Evolutionary conservation across 2,329 filamentous ascomycete genomes (phyloP).

Genomic region (Epichloe typhina): DNA sequence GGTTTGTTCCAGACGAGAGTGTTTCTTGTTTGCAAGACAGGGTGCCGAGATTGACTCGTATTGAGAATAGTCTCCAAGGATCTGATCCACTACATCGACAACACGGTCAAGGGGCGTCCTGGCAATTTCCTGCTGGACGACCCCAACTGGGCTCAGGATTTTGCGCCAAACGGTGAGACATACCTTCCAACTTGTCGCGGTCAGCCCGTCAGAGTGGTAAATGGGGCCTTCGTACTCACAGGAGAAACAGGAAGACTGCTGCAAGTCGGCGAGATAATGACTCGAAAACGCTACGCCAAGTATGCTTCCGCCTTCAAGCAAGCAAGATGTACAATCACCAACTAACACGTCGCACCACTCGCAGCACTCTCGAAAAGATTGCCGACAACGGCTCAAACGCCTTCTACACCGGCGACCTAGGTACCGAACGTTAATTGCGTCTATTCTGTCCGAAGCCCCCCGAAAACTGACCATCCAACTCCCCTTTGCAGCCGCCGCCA

Average conservation of each 20-base stretch:
- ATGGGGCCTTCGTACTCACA: constrained; percentile 3
- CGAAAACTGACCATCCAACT: constrained; percentile 4
- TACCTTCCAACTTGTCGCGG: too few relatives aligned
- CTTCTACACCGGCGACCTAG: constrained; percentile 62
- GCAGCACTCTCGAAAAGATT: constrained; percentile 58
- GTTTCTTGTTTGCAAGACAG: not conserved
- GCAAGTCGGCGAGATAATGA: constrained; percentile 63
- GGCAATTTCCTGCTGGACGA: constrained; percentile 59
- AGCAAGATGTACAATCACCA: not conserved
- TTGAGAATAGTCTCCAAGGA: constrained; percentile 49
- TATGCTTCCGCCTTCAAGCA: constrained; percentile 12
- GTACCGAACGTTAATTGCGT: constrained; percentile 9
- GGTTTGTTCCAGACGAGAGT: constrained; percentile 16
- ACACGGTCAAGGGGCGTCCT: constrained; percentile 20
- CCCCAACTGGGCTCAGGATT: constrained; percentile 73
- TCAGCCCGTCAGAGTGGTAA: not conserved
- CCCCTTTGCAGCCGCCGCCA: constrained; percentile 48
- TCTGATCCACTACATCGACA: constrained; percentile 58
- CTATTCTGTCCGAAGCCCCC: not conserved
- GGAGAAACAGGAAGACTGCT: constrained; percentile 42
- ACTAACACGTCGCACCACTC: not conserved
- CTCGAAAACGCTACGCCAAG: constrained; percentile 62
- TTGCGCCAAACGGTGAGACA: constrained; percentile 59
- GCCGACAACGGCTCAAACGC: constrained; percentile 57
- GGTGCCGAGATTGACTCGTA: not conserved